A percentile compares a stretch with the other conserved stretches of the same genome.
These are phyloP conservation scores for Ophiosphaerella korrae DNA, from an alignment of 2,329 filamentous ascomycete genomes.

Conservation along the genomic window DNA sequence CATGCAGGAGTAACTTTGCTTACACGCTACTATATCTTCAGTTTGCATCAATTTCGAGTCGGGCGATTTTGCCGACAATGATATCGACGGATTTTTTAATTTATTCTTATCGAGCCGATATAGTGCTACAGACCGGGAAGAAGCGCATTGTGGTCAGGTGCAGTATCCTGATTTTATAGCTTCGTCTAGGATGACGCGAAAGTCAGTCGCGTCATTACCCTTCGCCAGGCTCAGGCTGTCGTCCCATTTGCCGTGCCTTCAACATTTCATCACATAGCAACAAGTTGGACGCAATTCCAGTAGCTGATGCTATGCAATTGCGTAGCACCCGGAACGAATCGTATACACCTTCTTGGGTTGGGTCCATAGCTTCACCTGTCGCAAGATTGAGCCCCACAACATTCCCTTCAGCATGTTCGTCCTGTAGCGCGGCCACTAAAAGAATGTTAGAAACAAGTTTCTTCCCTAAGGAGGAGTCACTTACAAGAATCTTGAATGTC, in stretches of 20 bases:
- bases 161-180: not conserved
- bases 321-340: constrained; percentile 95
- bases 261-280: constrained; percentile 95
- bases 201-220: constrained; percentile 14
- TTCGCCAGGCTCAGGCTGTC: constrained; percentile 19
- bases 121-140: too few relatives aligned
- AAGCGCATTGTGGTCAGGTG: not conserved
- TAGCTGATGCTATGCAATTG: constrained; percentile 91
- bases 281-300: constrained; percentile 93
- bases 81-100: not conserved
- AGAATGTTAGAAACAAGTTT: constrained; percentile 14
- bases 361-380: constrained; percentile 93
- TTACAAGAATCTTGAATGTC: constrained; percentile 94
- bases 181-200: not conserved
- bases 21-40: too few relatives aligned
- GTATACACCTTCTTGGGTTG: constrained; percentile 87
- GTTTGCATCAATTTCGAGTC: too few relatives aligned
- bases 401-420: constrained; percentile 83
- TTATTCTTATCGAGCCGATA: not conserved
- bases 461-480: constrained; percentile 45
- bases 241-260: constrained; percentile 92
- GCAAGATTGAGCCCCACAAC: constrained; percentile 84
- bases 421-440: constrained; percentile 81
- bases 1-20: too few relatives aligned
- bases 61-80: not conserved